Evolutionary conservation across 768 basidiomycete genomes (phyloP), one percentile per base, ranked within the genome.

Genomic region (Mycena vulgaris): DNA sequence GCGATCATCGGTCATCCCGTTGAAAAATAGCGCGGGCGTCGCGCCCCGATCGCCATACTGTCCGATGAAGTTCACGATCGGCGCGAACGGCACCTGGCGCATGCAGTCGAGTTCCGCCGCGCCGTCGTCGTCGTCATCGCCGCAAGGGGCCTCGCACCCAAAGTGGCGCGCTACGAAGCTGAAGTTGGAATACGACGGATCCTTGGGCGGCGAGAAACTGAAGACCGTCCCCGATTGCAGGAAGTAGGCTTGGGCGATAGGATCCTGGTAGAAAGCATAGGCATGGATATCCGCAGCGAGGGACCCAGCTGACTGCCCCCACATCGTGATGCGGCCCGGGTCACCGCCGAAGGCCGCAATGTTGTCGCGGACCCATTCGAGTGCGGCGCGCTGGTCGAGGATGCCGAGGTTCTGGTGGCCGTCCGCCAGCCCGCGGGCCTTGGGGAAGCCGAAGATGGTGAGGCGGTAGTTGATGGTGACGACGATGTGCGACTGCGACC

Each of bases 221-320:
- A 60, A 27, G 30, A 23, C 58, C 19, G 58, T 60, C 11, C 58
- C 58, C 58, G 58, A 47, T 33, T 60, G 58, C 58, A 60, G 47
- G 45, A 60, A 60, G 45, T 47, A 60, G 58, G 25, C 45, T 27
- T 28, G 58, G 30, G 58, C 58, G 42, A 60, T 60, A 21, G 58
- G 58, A 28, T 60, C 58, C 28, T 48, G 25, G 45, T 60, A 25
- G 45, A 45, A 60, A 28, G 58, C 58, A 28, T 47, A 60, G 45
- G 25, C 25, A 60, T 60, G 58, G 45, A 47, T 47, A 28, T 60
- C 58, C 16, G n/a, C 58, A 33, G 30, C 30, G 45, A 60, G 2
- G 21, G 58, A 60, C 30, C 58, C 58, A 47, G 58, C 58, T 23
- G 58, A 60, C 58, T 60, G 58, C n/a, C 58, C 58, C 58, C 58